A percentile compares a stretch with the other conserved stretches of the same genome.
phyloP scores from a whole-genome alignment of 805 yeast species.

The Cyberlindnera mrakii region DNA sequence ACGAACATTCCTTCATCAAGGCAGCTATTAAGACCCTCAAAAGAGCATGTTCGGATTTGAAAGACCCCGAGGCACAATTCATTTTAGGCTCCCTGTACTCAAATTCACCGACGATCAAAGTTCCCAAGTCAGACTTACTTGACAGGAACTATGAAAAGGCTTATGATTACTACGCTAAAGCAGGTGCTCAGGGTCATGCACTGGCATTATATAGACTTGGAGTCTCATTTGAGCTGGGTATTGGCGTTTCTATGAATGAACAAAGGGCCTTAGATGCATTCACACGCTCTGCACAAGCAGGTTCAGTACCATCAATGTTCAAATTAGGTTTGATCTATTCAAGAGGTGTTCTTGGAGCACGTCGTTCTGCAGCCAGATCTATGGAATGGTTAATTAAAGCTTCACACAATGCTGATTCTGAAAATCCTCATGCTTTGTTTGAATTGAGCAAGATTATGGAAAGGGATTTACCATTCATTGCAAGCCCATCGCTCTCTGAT shows the following conservation, averaged over 20 bases:
- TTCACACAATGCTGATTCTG: conserved; percentile 33
- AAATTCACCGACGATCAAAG: conserved; percentile 38
- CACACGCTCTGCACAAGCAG: conserved; percentile 53
- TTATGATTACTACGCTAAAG: conserved; percentile 50
- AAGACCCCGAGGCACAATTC: conserved; percentile 50
- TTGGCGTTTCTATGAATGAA: conserved; percentile 41
- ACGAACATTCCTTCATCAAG: conserved; percentile 47
- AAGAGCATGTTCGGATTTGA: conserved; percentile 43
- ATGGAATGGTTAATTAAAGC: conserved; percentile 49
- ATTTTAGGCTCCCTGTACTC: conserved; percentile 59
- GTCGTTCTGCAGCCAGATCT: conserved; percentile 36
- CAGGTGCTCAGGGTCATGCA: conserved; percentile 52
- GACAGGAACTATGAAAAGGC: conserved; percentile 56
- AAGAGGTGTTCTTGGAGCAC: conserved; percentile 38
- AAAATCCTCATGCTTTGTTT: conserved; percentile 50
- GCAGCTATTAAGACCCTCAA: conserved; percentile 57
- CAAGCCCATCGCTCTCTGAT: conserved; percentile 18
- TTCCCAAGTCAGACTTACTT: conserved; percentile 41
- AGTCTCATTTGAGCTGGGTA: conserved; percentile 63
- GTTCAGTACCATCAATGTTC: conserved; percentile 64
- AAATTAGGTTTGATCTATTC: conserved; percentile 62
- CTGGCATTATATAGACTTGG: conserved; percentile 65
- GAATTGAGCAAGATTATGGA: conserved; percentile 55
- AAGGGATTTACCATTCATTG: conserved; percentile 29
- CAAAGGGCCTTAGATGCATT: conserved; percentile 49